Evolutionary conservation across 2,329 filamentous ascomycete genomes (phyloP).

Genomic region (Sporothrix brunneoviolacea): DNA sequence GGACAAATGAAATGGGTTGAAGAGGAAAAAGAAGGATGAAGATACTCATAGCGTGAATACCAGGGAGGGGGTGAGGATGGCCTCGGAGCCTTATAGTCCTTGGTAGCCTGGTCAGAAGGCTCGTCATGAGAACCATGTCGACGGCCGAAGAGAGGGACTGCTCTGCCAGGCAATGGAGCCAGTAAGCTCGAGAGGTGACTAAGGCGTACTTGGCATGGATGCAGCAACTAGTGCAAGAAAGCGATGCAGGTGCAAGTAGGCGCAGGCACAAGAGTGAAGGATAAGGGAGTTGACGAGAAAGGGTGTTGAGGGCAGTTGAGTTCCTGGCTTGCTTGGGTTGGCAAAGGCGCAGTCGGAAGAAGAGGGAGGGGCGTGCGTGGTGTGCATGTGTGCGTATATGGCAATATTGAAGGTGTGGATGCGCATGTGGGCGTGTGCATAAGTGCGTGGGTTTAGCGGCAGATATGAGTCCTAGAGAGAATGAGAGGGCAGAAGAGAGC

Average conservation of each 20-base stretch:
- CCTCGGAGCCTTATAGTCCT: constrained; percentile 49
- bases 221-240: constrained; percentile 22
- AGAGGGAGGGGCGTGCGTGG: constrained; percentile 1
- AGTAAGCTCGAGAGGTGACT: constrained; percentile 16
- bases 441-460: constrained; percentile 10
- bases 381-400: background rate
- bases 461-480: constrained; percentile 1
- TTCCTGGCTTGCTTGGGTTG: constrained; percentile 10
- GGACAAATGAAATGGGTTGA: constrained; percentile 23
- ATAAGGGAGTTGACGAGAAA: background rate
- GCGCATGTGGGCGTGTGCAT: constrained; percentile 13
- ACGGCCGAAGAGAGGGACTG: constrained; percentile 9
- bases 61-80: constrained; percentile 29
- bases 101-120: constrained; percentile 31
- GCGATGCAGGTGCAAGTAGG: constrained; percentile 14
- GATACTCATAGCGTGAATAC: constrained; percentile 21
- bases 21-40: constrained; percentile 21
- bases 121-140: constrained; percentile 24
- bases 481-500: background rate
- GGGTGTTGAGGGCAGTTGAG: background rate
- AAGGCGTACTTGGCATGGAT: constrained; percentile 17
- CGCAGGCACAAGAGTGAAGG: constrained; percentile 11
- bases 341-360: constrained; percentile 7
- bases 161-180: constrained; percentile 16
- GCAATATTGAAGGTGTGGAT: constrained; percentile 6